Percentiles rank a stretch among this genome's conserved stretches.
Evolutionary conservation across 805 yeast genomes (phyloP).

Genomic region (Candida xyloterini): DNA sequence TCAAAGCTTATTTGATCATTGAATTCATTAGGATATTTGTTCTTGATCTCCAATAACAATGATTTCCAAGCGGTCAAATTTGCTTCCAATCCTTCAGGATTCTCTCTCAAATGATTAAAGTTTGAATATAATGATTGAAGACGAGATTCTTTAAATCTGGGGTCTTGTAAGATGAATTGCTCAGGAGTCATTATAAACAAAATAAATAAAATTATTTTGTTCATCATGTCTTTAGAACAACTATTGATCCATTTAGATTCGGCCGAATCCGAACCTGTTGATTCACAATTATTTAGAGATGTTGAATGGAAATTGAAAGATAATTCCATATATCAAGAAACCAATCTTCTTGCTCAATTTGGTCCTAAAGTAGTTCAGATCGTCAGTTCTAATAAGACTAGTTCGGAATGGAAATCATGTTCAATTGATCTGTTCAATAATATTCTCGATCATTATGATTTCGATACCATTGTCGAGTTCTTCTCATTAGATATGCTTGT

Average conservation of each 20-base stretch:
- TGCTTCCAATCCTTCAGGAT: slow-evolving; percentile 49
- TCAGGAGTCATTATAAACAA: slow-evolving; percentile 7
- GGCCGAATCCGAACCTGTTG: slow-evolving; percentile 8
- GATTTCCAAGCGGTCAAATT: slow-evolving; percentile 46
- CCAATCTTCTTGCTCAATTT: slow-evolving; percentile 14
- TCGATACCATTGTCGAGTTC: slow-evolving; percentile 26
- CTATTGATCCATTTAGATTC: slow-evolving; percentile 5
- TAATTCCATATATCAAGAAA: slow-evolving; percentile 11
- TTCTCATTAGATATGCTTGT: slow-evolving; percentile 27
- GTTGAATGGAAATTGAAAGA: slow-evolving; percentile 20
- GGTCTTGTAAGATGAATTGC: slow-evolving; percentile 21
- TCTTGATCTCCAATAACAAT: slow-evolving; percentile 31
- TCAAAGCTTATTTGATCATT: slow-evolving; percentile 25
- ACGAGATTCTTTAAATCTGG: slow-evolving; percentile 38
- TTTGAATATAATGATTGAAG: slow-evolving; percentile 48
- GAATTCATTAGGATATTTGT: slow-evolving; percentile 23
- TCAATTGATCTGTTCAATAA: slow-evolving; percentile 25
- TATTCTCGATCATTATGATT: slow-evolving; percentile 27
- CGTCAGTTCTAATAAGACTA: slow-evolving; percentile 25
- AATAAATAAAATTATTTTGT: slow-evolving; percentile 1
- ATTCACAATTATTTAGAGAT: slow-evolving; percentile 18
- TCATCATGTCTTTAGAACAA: not conserved
- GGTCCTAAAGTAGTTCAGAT: slow-evolving; percentile 23
- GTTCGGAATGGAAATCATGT: slow-evolving; percentile 16
- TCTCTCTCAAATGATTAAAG: slow-evolving; percentile 42